phyloP scores from a whole-genome alignment of 441 rosid species.

The Eruca vesicaria region DNA sequence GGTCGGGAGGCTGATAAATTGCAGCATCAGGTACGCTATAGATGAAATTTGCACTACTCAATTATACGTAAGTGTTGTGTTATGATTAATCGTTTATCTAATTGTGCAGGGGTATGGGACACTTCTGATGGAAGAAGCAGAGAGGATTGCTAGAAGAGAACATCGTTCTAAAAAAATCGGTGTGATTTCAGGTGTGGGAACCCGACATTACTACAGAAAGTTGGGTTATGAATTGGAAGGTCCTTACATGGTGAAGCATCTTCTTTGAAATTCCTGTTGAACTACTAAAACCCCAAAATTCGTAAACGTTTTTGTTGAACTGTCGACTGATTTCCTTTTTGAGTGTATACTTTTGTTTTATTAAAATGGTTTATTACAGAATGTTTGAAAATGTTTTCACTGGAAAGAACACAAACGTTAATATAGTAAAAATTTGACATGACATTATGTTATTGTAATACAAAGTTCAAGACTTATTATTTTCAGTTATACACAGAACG shows the following conservation, averaged over 20 bases:
- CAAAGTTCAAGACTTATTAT: neutral
- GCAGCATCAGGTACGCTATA: constrained; percentile 83
- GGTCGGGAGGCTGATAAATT: constrained; percentile 92
- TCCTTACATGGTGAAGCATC: constrained; percentile 95
- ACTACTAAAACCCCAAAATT: neutral
- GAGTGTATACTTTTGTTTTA: neutral
- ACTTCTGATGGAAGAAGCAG: constrained; percentile 98
- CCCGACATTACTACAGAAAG: constrained; percentile 94
- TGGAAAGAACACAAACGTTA: neutral
- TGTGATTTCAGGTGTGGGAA: constrained; percentile 97
- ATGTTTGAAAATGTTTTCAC: neutral
- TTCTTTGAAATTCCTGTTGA: constrained; percentile 35
- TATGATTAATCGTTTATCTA: neutral
- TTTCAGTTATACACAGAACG: no score
- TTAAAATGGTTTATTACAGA: neutral
- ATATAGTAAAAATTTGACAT: neutral
- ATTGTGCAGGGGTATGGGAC: constrained; percentile 88
- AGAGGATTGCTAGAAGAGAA: constrained; percentile 72
- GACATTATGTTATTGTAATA: neutral
- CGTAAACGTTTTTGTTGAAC: neutral
- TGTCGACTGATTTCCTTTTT: constrained; percentile 1
- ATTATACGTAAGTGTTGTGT: neutral
- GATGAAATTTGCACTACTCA: neutral
- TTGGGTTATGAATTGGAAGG: constrained; percentile 95
- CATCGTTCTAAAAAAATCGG: constrained; percentile 83